Base-by-base conservation (phyloP, 306 rosid genomes). In the Herpetospermum pedunculosum region DNA sequence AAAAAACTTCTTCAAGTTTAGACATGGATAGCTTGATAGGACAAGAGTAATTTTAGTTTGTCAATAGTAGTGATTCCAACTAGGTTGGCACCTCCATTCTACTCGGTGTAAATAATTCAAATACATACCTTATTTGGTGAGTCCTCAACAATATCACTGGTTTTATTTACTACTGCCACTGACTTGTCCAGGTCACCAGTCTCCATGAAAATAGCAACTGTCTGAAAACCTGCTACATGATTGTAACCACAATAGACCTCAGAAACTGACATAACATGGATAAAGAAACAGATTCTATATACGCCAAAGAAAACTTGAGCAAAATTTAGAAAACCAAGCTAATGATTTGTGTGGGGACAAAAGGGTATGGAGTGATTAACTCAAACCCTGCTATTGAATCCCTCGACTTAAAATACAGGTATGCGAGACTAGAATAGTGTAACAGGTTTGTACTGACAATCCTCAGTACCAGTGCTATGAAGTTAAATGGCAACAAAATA, bases 211-310 rank as follows among this genome's bases (percentile, higher is more conserved):
- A 94, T 87, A 94, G 95, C 86, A 94, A 91, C 87, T 83, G 92
- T 94, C 99, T 94, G 97, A 94, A 91, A 94, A 89, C 97, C 99
- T 91, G 99, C 94, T 94, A 84, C 97, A 94, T 83, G 84, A 94
- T 89, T 76, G 85, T 91, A 88, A 88, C 84, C 90, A 91, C 88
- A 91, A 84, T 87, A 81, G 85, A 80, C 90, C 99, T 94, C 87
- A 94, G 96, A 91, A 77, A 85, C 76, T 58, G 80, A 76, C 88
- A 88, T 78, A 82, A 83, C 77, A 83, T 64, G 75, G 60, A 10
- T 77, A 77, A 78, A 72, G 55, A 74, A 74, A 79, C 76, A 74
- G 81, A 71, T 68, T 78, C 84, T 52, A 28, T 13, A 23, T 21
- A 68, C 16, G 15, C 29, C 37, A 50, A 49, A 74, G 35, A 34